A percentile compares a stretch with the other conserved stretches of the same genome.
Evolutionary conservation across 495 filamentous ascomycete genomes (phyloP).

Genomic region (Hyaloscypha bicolor): DNA sequence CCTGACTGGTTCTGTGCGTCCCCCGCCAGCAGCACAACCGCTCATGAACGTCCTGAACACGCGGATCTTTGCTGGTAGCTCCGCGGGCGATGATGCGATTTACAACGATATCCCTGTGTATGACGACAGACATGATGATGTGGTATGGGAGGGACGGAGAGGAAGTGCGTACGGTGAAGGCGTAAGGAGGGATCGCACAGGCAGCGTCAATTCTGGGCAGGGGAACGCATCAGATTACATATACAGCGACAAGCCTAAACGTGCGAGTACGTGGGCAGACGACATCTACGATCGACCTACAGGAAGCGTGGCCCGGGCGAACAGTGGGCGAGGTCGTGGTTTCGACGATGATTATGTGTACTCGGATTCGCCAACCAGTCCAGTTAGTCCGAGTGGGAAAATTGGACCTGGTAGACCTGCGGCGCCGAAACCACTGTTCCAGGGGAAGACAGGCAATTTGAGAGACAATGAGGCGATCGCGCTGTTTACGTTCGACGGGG

Average conservation of each 20-base stretch:
- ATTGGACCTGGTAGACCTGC: constrained; percentile 68
- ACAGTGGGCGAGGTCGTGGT: constrained; percentile 39
- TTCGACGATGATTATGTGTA: constrained; percentile 61
- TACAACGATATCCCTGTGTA: constrained; percentile 97
- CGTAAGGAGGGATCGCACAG: constrained; percentile 59
- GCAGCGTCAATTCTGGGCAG: constrained; percentile 35
- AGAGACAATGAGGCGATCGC: constrained; percentile 86
- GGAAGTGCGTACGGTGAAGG: constrained; percentile 81
- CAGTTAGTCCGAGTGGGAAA: constrained; percentile 35
- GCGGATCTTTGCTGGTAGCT: constrained; percentile 73
- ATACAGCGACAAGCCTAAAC: constrained; percentile 55
- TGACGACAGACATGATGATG: constrained; percentile 82
- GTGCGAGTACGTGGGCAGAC: constrained; percentile 85
- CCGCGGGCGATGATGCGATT: constrained; percentile 62
- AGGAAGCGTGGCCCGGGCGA: constrained; percentile 49
- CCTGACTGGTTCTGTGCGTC: constrained; percentile 73
- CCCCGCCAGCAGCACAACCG: constrained; percentile 80
- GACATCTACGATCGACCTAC: constrained; percentile 77
- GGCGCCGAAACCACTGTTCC: constrained; percentile 85
- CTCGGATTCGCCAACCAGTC: constrained; percentile 52
- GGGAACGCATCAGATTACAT: constrained; percentile 57
- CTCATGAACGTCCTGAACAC: constrained; percentile 84
- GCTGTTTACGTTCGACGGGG: constrained; percentile 88
- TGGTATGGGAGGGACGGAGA: constrained; percentile 85
- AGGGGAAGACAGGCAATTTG: constrained; percentile 61